Base-by-base conservation (phyloP, 306 rosid species). In the Dalbergia oliveri region DNA sequence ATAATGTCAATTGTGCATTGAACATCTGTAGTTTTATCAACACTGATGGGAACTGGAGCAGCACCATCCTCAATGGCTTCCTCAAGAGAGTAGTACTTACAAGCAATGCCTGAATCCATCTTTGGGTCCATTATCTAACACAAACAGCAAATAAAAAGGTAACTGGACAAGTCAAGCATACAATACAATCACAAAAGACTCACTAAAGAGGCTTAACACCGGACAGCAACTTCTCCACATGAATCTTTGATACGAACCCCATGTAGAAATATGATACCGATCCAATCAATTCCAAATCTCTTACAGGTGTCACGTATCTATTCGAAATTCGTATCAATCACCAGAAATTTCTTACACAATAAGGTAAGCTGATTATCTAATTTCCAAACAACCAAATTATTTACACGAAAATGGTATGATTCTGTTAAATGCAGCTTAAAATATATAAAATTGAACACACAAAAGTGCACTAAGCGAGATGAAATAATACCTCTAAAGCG, bases 111-210 rank as follows among this genome's bases (percentile, higher is more conserved):
- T 0, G 99, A 89, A 78, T 95, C 99, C 99, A 95, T 95, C 90
- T 95, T 95, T n/a, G 99, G 99, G 84, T 95, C 99, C 99, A 95
- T 95, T 85, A 95, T 95, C 99, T 95, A 72, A 58, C 66, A 87
- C 58, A 58, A 73, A 79, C 14, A 74, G 18, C 54, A 68, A 75
- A 73, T 34, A 53, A 47, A 72, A 58, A 10, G 44, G 19, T 26
- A 33, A 43, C 12, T 11, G 11, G 26, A 45, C 14, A 33, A 57
- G 72, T 56, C 37, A 64, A 16, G 35, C 58, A 53, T 31, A 60
- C 41, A 68, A 53, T 16, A 78, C 18, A 47, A 45, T 47, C 53
- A 47, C 66, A 65, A 26, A 61, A 79, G 49, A 66, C 39, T 72
- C 37, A 19, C 23, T 51, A 39, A 67, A 45, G 31, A 67, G 33